A percentile compares a stretch with the other conserved stretches of the same genome.
Evolutionary conservation across 768 basidiomycete genomes (phyloP).

Genomic region (Scleroderma citrinum): DNA sequence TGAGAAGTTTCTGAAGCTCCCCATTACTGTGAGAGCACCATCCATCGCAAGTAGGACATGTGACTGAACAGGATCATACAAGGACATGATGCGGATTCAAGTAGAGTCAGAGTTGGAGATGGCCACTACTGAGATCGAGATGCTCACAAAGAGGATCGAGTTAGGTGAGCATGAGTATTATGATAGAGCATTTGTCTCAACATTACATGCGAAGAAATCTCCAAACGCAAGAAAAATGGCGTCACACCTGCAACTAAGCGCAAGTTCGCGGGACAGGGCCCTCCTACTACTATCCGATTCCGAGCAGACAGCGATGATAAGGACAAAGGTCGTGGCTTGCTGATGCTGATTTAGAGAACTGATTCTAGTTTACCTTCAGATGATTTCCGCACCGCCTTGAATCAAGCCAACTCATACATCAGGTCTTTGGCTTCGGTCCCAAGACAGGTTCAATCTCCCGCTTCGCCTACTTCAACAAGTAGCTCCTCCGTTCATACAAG

Average conservation of each 20-base stretch:
- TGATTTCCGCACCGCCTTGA: constrained; percentile 68
- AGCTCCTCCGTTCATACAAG: constrained; percentile 27
- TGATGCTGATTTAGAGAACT: neutral
- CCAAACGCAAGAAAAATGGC: constrained; percentile 26
- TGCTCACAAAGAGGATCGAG: constrained; percentile 48
- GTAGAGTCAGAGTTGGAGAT: constrained; percentile 74
- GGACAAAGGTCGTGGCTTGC: constrained; percentile 26
- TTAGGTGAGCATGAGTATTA: constrained; percentile 30
- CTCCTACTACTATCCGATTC: constrained; percentile 21
- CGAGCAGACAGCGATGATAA: constrained; percentile 31
- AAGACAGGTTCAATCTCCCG: constrained; percentile 30
- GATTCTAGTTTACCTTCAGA: constrained; percentile 35
- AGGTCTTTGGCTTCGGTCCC: constrained; percentile 47
- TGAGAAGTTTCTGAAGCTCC: constrained; percentile 77
- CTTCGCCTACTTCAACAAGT: constrained; percentile 35
- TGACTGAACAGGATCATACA: constrained; percentile 6
- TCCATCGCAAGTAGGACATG: constrained; percentile 5
- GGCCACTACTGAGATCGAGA: constrained; percentile 67
- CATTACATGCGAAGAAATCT: constrained; percentile 16
- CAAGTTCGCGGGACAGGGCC: constrained; percentile 30
- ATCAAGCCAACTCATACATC: constrained; percentile 55
- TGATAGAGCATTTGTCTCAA: neutral
- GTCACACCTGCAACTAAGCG: constrained; percentile 22
- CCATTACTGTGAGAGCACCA: constrained; percentile 40
- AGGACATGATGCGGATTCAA: constrained; percentile 63